Conservation (phyloP, 2,329 filamentous ascomycete species). For the Orbilia oligospora region DNA sequence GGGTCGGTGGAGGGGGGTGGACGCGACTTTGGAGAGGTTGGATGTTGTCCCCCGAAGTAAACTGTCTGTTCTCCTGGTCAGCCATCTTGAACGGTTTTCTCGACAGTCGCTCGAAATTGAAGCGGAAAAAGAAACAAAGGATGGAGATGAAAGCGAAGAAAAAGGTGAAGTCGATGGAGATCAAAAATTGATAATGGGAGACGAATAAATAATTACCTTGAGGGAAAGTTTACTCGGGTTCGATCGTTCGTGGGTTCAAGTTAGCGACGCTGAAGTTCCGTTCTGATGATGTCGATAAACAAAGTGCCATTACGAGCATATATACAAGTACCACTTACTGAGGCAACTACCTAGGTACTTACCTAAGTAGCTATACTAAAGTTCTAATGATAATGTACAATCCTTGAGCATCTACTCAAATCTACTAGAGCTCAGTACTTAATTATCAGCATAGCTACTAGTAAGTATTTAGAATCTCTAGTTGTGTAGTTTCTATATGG, state of each 20-base stretch:
- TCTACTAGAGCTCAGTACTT: no score
- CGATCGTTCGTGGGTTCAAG: neutral
- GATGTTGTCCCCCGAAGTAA: neutral
- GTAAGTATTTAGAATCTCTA: no score
- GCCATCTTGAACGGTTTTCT: constrained; percentile 4
- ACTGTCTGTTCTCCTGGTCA: constrained; percentile 1
- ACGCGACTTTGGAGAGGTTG: neutral
- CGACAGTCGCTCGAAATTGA: neutral
- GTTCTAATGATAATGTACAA: no score
- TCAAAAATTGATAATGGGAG: no score
- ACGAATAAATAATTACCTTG: neutral
- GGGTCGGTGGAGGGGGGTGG: neutral
- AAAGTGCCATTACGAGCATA: no score
- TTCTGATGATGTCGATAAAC: neutral
- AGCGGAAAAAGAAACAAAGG: neutral
- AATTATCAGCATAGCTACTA: no score
- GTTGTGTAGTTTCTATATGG: no score
- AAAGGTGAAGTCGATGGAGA: neutral
- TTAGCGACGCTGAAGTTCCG: neutral
- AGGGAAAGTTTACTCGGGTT: neutral
- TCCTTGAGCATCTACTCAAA: no score
- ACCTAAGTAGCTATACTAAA: no score
- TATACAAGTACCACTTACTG: no score
- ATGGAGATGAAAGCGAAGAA: neutral
- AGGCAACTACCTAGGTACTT: no score